Evolutionary conservation across 176 grass and related monocot genomes (phyloP).

Genomic region (Panicum miliaceum): DNA sequence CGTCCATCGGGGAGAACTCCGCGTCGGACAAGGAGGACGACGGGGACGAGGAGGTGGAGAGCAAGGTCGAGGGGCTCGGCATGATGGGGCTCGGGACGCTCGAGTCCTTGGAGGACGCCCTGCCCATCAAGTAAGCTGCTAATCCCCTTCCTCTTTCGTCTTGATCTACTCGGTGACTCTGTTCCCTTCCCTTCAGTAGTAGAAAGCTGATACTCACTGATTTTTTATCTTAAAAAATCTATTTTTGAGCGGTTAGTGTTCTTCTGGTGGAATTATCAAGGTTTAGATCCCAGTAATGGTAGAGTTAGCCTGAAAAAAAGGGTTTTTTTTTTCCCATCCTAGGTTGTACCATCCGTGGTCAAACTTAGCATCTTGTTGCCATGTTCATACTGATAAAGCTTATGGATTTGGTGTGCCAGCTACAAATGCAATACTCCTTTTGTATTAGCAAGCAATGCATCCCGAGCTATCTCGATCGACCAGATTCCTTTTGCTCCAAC

Average conservation of each 20-base stretch:
- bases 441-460: neutral
- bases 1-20: constrained; percentile 58
- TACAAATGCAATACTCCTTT: neutral
- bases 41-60: constrained; percentile 45
- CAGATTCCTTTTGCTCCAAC: neutral
- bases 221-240: too few species aligned
- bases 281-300: constrained; percentile 13
- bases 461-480: neutral
- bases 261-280: neutral
- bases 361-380: constrained; percentile 14
- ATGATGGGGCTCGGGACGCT: constrained; percentile 45
- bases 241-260: constrained; percentile 2
- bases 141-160: neutral
- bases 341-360: neutral
- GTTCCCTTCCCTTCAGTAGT: neutral
- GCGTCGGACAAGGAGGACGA: constrained; percentile 51
- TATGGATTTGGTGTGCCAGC: neutral
- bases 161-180: neutral
- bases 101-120: constrained; percentile 63
- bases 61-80: constrained; percentile 37
- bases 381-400: constrained; percentile 5
- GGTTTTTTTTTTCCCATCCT: neutral
- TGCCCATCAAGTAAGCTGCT: constrained; percentile 65
- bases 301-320: neutral
- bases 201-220: too few species aligned